These are phyloP conservation scores for Aureobasidium subglaciale DNA, from an alignment of 2,329 filamentous ascomycete genomes.

Conservation along the genomic window DNA sequence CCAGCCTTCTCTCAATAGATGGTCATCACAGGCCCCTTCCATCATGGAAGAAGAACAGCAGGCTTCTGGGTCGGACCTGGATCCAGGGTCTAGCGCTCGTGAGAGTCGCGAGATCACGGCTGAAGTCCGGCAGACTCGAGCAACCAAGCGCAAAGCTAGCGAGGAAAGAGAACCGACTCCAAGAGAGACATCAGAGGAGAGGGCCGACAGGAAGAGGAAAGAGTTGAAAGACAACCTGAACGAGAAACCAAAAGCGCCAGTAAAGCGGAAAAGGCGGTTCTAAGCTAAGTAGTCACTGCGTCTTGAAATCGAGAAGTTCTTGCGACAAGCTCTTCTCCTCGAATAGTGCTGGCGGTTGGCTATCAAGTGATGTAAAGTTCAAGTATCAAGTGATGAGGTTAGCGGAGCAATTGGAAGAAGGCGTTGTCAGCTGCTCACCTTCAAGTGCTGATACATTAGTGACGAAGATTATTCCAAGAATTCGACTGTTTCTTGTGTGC, in stretches of 20 bases:
- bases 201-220: slow-evolving; percentile 48
- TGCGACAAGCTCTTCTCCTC: neutral
- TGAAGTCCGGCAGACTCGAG: neutral
- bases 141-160: slow-evolving; percentile 1
- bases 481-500: too few species aligned
- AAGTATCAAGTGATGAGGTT: too few species aligned
- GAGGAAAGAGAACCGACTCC: neutral
- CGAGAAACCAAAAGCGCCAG: slow-evolving; percentile 43
- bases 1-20: slow-evolving; percentile 1
- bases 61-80: neutral
- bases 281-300: slow-evolving; percentile 25
- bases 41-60: neutral
- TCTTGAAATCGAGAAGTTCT: neutral
- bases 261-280: slow-evolving; percentile 53
- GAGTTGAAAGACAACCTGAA: slow-evolving; percentile 50
- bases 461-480: too few species aligned
- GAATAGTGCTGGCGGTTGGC: neutral
- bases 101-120: neutral
- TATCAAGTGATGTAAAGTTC: too few species aligned
- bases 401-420: too few species aligned
- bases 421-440: too few species aligned
- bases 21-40: slow-evolving; percentile 2
- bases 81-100: neutral
- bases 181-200: slow-evolving; percentile 43
- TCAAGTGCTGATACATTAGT: too few species aligned